Base-by-base conservation (phyloP, 2,329 filamentous ascomycete genomes). In the Malbranchea zuffiana region DNA sequence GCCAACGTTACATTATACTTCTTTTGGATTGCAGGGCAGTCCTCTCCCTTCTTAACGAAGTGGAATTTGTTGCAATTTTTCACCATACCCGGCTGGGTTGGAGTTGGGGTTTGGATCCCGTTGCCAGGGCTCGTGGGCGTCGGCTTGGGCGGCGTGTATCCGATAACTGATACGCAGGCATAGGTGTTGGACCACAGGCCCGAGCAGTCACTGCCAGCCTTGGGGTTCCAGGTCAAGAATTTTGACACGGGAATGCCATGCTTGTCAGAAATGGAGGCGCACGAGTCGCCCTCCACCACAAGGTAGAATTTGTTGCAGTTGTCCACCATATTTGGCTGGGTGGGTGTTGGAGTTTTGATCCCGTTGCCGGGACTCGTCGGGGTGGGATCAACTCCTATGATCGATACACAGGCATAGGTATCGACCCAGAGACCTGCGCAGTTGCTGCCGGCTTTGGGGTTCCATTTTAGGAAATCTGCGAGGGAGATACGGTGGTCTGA, bases 61-160 rank as follows among this genome's bases (percentile, higher is more conserved):
- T 56, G 46, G 28, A 46, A 56, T 5, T 37, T 29, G 6, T 41
- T 43, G 32, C 52, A 57, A 8, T 45, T 47, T 5, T 26, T 15
- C 4, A 46, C 39, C 15, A 53, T 49, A 0, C 45, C 47, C 15
- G 36, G 37, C 41, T 44, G 44, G 37, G 20, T 40, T 19, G 11
- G 46, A 21, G 37, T 43, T 35, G 11, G 38, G 4, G 38, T 40
- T 16, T 13, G 6, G 8, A 38, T 32, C 3, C 27, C 35, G 19
- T 38, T 38, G n/a, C 17, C 10, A 11, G 27, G 35, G n/a, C 32
- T 25, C 4, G 28, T 32, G 19, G 28, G 28, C 2, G 36, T 38
- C 5, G 27, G 27, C 3, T 19, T 23, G 11, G 35, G 13, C 26
- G 26, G 35, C 25, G 17, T 13, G 18, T 32, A 26, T n/a, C 35